These are phyloP conservation scores for Epichloe aotearoae DNA, from an alignment of 2,329 filamentous ascomycete genomes.

Conservation along the genomic window DNA sequence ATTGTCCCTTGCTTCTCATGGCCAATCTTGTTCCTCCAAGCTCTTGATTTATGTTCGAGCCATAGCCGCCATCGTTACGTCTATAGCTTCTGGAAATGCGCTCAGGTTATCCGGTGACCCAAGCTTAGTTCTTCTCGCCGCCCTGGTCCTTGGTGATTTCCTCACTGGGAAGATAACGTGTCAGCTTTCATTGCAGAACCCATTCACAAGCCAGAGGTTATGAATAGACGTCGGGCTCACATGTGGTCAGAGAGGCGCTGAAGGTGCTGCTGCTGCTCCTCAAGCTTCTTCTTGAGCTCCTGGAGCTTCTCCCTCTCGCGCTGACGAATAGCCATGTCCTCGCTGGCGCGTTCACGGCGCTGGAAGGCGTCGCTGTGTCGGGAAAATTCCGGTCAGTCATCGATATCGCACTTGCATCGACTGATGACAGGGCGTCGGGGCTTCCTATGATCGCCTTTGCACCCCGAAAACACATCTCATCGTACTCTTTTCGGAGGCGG, in stretches of 20 bases:
- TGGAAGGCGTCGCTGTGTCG: conserved; percentile 71
- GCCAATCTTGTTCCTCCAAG: not conserved
- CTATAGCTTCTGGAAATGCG: not conserved
- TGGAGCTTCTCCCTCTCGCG: conserved; percentile 85
- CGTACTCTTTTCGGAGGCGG: not conserved
- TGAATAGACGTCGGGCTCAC: conserved; percentile 33
- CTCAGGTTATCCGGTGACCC: not conserved
- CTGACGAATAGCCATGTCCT: conserved; percentile 73
- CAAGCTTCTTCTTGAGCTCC: conserved; percentile 59
- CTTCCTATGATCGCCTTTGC: not conserved
- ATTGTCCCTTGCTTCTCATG: conserved; percentile 6
- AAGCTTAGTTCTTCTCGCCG: conserved; percentile 47
- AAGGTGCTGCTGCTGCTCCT: conserved; percentile 69
- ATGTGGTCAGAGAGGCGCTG: conserved; percentile 78
- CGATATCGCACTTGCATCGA: not conserved
- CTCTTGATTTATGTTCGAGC: not conserved
- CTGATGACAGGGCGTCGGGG: not conserved
- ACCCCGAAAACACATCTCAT: not conserved
- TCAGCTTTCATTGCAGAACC: not conserved
- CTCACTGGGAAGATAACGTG: conserved; percentile 40
- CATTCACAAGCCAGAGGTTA: not conserved
- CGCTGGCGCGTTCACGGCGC: conserved; percentile 76
- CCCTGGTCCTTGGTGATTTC: conserved; percentile 62
- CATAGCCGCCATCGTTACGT: not conserved
- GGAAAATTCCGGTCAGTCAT: conserved; percentile 2